Percentiles rank a stretch among this genome's conserved stretches.
Conservation (phyloP, 768 basidiomycete species). For the Tylopilus subfusipes region DNA sequence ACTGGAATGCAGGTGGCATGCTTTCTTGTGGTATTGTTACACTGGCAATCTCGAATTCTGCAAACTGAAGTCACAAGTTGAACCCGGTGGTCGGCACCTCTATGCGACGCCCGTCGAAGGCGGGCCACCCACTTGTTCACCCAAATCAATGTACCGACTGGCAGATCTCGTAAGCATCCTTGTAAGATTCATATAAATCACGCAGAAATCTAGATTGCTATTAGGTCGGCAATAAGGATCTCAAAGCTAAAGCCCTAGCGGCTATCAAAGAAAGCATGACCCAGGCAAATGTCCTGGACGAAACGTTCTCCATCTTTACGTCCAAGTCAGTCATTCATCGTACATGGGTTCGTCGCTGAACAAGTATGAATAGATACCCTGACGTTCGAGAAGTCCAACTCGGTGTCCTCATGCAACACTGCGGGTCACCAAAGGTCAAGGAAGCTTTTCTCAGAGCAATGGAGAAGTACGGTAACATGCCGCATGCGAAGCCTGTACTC, state of each 20-base stretch:
- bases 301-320: slow-evolving; percentile 29
- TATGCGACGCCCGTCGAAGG: background rate
- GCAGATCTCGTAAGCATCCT: slow-evolving; percentile 27
- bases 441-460: slow-evolving; percentile 10
- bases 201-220: background rate
- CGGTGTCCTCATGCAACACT: slow-evolving; percentile 6
- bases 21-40: slow-evolving; percentile 28
- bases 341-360: background rate
- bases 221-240: slow-evolving; percentile 15
- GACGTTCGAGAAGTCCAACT: slow-evolving; percentile 17
- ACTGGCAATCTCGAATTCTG: slow-evolving; percentile 19
- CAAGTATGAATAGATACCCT: slow-evolving; percentile 11
- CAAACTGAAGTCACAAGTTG: slow-evolving; percentile 15
- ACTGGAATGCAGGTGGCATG: slow-evolving; percentile 15
- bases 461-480: background rate
- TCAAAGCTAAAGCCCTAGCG: slow-evolving; percentile 15
- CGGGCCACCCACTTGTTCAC: slow-evolving; percentile 25
- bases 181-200: background rate
- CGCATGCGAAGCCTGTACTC: slow-evolving; percentile 11
- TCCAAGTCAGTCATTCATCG: slow-evolving; percentile 16
- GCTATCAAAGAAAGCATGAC: slow-evolving; percentile 20
- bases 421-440: slow-evolving; percentile 13
- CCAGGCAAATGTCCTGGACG: slow-evolving; percentile 20
- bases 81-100: background rate
- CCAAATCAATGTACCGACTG: slow-evolving; percentile 38